Evolutionary conservation across 768 basidiomycete genomes (phyloP), one percentile per base, ranked within the genome.

Genomic region (Lyophyllum atratum): DNA sequence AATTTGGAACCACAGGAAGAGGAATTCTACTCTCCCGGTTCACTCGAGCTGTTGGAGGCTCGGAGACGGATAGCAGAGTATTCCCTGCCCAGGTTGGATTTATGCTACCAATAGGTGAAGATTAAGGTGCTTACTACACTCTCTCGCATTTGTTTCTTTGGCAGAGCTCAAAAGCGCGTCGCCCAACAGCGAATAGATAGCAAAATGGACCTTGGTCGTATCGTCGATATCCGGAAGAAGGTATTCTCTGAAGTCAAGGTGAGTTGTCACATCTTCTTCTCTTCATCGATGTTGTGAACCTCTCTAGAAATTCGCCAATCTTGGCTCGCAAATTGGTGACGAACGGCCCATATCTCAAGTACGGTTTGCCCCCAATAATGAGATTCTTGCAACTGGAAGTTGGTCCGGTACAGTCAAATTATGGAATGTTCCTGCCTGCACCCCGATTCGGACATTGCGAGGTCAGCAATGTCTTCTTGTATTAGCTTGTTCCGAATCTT

Each of bases 311-410:
- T 95, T 92, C 72, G 80, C 86, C 47, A 96, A 95, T 66, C 84
- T 98, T 44, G 97, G 97, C 22, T 98, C 97, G 0, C 96, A 98
- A 80, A 95, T 98, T 63, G 97, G 95, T 53, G 97, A 98, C 70
- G 95, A 97, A 63, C 84, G 97, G 42, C 95, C 97, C 1, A 85
- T 98, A 61, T 90, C 94, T 2, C 88, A 91, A 75, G 92, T 98
- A 26, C 89, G 97, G 37, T 98, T 98, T 71, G 85, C 96, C 3
- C 97, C 97, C 8, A 91, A 98, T 69, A 90, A 89, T 69, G 74
- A 91, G 66, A 80, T 90, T 56, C 82, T 98, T 47, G 91, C 94
- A 4, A 96, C 96, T 1, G 95, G 91, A 11, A 95, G 93, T 63
- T 99, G 97, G 97, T 92, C 95, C 26, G 97, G 97, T 19, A 86